phyloP scores from a whole-genome alignment of 1,284 basidiomycete genomes.

The Tilletia horrida region DNA sequence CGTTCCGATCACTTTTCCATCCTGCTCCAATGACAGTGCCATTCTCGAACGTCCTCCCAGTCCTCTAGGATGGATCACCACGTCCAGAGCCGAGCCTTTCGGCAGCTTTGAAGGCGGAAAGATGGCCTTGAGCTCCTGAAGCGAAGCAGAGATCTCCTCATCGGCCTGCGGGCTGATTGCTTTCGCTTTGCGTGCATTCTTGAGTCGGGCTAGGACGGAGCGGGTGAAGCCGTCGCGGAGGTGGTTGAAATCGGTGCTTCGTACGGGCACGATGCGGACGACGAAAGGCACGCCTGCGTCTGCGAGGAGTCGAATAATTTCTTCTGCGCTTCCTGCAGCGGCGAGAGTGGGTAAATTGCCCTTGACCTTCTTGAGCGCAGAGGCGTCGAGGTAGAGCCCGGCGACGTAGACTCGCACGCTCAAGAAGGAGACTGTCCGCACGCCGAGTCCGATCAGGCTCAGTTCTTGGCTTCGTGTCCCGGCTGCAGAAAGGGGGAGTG shows the following conservation, averaged over 20 bases:
- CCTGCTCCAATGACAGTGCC: conserved; percentile 35
- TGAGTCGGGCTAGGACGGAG: conserved; percentile 67
- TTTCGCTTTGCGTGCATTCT: conserved; percentile 56
- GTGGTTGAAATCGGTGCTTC: conserved; percentile 74
- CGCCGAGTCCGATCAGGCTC: conserved; percentile 73
- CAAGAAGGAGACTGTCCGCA: conserved; percentile 77
- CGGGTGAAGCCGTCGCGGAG: conserved; percentile 76
- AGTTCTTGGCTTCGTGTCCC: conserved; percentile 51
- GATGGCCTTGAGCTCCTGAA: conserved; percentile 57
- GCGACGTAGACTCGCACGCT: conserved; percentile 78
- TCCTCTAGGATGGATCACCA: conserved; percentile 39
- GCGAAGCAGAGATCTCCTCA: conserved; percentile 46
- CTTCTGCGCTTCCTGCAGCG: conserved; percentile 26
- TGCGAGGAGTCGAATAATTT: not conserved
- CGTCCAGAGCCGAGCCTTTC: conserved; percentile 58
- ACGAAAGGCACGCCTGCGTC: conserved; percentile 31
- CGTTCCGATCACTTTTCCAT: conserved; percentile 34
- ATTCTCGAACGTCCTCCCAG: not conserved
- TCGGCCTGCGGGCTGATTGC: conserved; percentile 21
- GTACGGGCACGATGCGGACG: conserved; percentile 65
- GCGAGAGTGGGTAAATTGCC: not conserved
- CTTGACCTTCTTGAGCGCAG: conserved; percentile 25
- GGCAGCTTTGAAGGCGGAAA: conserved; percentile 58
- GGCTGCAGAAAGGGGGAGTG: not conserved
- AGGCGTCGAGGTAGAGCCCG: conserved; percentile 76